Conservation (phyloP, 306 rosid genomes). For the Trifolium repens region DNA sequence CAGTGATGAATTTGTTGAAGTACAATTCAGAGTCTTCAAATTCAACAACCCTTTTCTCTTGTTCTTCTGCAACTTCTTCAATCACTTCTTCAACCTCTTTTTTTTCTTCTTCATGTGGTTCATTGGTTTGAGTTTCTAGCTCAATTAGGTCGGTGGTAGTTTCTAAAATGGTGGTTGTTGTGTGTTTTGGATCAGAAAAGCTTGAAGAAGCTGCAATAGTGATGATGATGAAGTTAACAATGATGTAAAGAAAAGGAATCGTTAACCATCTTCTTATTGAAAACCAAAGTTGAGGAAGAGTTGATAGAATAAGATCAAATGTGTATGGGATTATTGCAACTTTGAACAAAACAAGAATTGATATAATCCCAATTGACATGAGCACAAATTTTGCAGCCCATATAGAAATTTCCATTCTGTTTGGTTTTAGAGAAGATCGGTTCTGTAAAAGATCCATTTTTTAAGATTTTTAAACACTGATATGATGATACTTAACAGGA, state of each 20-base stretch:
- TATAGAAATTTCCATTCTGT: constrained; percentile 59
- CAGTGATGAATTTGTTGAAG: constrained; percentile 14
- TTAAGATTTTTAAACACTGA: neutral
- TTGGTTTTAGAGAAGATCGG: constrained; percentile 48
- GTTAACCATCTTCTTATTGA: constrained; percentile 61
- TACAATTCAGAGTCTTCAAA: constrained; percentile 28
- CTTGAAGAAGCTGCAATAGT: constrained; percentile 66
- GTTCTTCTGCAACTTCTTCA: constrained; percentile 14
- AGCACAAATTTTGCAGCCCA: constrained; percentile 60
- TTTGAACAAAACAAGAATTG: constrained; percentile 62
- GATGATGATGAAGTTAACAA: constrained; percentile 78
- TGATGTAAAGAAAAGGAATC: constrained; percentile 60
- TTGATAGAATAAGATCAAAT: constrained; percentile 52
- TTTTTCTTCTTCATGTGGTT: constrained; percentile 31
- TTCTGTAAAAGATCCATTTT: constrained; percentile 50
- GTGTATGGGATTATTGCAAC: constrained; percentile 64
- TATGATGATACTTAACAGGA: neutral
- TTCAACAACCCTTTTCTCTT: constrained; percentile 26
- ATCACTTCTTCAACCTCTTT: constrained; percentile 14
- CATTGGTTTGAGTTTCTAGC: constrained; percentile 35
- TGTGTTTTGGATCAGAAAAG: constrained; percentile 39
- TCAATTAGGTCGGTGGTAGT: constrained; percentile 24
- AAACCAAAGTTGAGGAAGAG: constrained; percentile 65
- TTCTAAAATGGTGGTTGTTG: neutral
- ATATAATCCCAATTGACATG: constrained; percentile 57